phyloP scores from a whole-genome alignment of 768 basidiomycete genomes.

The Mycena filopes region DNA sequence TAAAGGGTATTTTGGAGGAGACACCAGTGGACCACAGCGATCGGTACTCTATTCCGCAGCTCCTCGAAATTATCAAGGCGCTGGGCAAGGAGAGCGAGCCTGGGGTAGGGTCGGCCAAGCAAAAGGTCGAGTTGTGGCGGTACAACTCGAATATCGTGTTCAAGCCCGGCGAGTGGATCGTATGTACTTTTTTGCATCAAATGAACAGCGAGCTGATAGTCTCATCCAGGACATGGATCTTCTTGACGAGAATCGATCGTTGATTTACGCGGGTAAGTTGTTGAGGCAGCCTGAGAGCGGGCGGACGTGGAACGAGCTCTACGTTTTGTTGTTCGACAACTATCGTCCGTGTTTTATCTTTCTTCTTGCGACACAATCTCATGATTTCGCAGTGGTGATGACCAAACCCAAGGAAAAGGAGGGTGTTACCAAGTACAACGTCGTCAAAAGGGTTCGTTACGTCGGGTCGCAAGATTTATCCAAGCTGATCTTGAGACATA shows the following conservation, averaged over 20 bases:
- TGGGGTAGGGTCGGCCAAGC: conserved; percentile 85
- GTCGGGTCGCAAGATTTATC: conserved; percentile 5
- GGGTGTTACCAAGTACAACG: conserved; percentile 77
- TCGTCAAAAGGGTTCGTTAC: conserved; percentile 74
- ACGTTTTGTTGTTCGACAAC: conserved; percentile 93
- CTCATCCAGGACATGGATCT: conserved; percentile 83
- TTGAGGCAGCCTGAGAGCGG: conserved; percentile 90
- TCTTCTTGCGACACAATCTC: conserved; percentile 4
- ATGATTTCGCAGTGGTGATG: conserved; percentile 75
- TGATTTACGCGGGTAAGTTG: conserved; percentile 87
- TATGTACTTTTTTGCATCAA: conserved; percentile 41
- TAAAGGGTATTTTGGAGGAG: conserved; percentile 83
- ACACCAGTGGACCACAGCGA: conserved; percentile 84
- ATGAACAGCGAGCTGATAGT: background rate
- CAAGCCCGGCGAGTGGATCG: conserved; percentile 80
- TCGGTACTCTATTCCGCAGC: conserved; percentile 81
- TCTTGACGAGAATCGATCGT: conserved; percentile 80
- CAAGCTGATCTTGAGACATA: conserved; percentile 48
- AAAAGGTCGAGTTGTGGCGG: conserved; percentile 90
- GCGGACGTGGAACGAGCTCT: conserved; percentile 89
- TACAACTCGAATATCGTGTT: conserved; percentile 84
- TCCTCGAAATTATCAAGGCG: conserved; percentile 87
- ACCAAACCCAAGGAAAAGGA: conserved; percentile 88
- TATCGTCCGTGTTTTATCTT: conserved; percentile 70
- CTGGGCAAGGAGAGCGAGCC: conserved; percentile 90